These are phyloP conservation scores for Cucurbita argyrosperma DNA, from an alignment of 306 rosid species.

Conservation along the genomic window DNA sequence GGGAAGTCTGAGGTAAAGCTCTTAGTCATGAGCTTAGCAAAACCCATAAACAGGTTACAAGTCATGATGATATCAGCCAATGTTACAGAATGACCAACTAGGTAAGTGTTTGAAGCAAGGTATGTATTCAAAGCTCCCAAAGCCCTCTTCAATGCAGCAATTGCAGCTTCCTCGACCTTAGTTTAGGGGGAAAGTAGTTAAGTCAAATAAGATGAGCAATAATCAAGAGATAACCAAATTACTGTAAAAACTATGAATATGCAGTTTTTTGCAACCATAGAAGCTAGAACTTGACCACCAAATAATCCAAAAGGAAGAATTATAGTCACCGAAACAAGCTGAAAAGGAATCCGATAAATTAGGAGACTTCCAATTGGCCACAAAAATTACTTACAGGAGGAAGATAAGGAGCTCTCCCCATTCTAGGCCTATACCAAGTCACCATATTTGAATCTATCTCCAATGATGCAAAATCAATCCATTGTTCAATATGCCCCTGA, in stretches of 20 bases:
- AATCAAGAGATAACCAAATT: not conserved
- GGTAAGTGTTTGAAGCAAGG: conserved; percentile 60
- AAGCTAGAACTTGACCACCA: not conserved
- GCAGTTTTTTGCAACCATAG: not conserved
- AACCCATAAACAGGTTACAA: conserved; percentile 32
- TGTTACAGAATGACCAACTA: conserved; percentile 70
- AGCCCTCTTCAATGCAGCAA: conserved; percentile 48
- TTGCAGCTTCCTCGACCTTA: conserved; percentile 67
- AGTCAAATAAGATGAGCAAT: not conserved
- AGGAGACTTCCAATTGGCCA: not conserved
- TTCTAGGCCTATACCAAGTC: conserved; percentile 27
- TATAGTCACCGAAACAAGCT: not conserved
- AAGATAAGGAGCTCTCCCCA: conserved; percentile 28
- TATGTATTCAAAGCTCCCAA: conserved; percentile 38
- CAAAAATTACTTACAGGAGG: conserved; percentile 38
- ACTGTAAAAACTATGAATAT: not conserved
- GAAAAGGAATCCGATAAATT: not conserved
- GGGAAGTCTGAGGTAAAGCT: conserved; percentile 77
- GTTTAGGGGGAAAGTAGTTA: not conserved
- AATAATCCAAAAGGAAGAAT: not conserved
- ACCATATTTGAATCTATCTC: conserved; percentile 41
- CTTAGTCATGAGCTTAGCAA: conserved; percentile 28
- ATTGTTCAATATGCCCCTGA: conserved; percentile 71
- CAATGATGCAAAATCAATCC: conserved; percentile 63
- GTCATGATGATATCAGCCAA: conserved; percentile 56